Base-by-base conservation (phyloP, 225 moss, liverwort and hornwort genomes). In the Physcomitrellopsis africana region DNA sequence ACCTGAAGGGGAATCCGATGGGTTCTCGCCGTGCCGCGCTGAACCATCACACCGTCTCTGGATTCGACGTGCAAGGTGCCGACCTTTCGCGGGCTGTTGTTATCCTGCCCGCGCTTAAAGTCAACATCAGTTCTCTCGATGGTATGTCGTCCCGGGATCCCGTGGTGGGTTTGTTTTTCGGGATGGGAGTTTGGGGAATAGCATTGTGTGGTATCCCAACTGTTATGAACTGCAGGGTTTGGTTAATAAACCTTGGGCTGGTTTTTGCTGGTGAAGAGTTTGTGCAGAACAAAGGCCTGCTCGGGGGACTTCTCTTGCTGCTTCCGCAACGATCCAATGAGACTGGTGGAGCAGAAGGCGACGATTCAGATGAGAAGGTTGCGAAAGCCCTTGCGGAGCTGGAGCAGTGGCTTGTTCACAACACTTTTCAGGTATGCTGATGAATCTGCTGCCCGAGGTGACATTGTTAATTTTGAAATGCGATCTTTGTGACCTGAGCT, bases 381-480 rank as follows among this genome's bases (percentile, higher is more conserved):
- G 14, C 54, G 41, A 59, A 71, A 47, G 23, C 26, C 43, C 68
- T 94, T 32, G 85, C 75, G 42, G 85, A 82, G 72, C 86, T 96
- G 74, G 96, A 96, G 68, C 92, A 90, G 47, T 96, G 94, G 92
- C 91, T 96, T 69, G 86, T 96, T 29, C 91, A 96, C 19, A 96
- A 86, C 51, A 92, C 79, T 55, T 87, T 96, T 63, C 94, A 92
- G 82, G 96, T 96, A 77, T 60, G 45, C 43, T 15, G 32, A 27
- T 29, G 63, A 54, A 17, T 70, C 29, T 14, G 58, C 59, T 26
- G 22, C 12, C 27, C 51, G 26, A 52, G 37, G 27, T 44, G 42
- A 46, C 0, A 0, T 56, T 37, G 5, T 54, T 45, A 37, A 55
- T 7, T n/a, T 8, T 43, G 53, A 44, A 5, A 45, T 55, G 29